These are phyloP conservation scores for Trichophyton benhamiae DNA, from an alignment of 2,329 filamentous ascomycete genomes.

Conservation along the genomic window DNA sequence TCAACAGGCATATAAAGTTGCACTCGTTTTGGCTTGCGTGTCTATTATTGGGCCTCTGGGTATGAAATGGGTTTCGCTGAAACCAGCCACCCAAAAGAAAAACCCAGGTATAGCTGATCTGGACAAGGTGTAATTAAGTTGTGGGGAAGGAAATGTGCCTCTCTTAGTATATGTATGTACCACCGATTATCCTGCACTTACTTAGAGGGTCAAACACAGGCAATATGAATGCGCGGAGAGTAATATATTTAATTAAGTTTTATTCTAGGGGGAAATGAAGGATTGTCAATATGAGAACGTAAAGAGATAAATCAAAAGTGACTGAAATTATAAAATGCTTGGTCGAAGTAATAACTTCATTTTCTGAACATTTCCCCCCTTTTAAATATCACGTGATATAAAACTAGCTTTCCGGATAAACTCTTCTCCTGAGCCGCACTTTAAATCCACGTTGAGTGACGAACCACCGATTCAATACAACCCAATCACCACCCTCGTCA, in stretches of 20 bases:
- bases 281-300: no score
- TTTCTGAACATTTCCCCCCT: no score
- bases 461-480: slow-evolving; percentile 2
- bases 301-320: no score
- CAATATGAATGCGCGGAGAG: no score
- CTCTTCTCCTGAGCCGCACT: slow-evolving; percentile 1
- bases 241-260: no score
- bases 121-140: not conserved
- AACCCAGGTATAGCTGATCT: not conserved
- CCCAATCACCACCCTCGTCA: slow-evolving; percentile 4
- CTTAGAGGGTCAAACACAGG: no score
- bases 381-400: not conserved
- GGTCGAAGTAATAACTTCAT: no score
- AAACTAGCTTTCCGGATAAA: not conserved
- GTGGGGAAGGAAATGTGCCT: not conserved
- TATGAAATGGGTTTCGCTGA: slow-evolving; percentile 22
- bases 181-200: no score
- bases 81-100: slow-evolving; percentile 4
- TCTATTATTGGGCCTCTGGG: slow-evolving; percentile 17
- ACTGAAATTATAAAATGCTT: no score
- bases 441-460: slow-evolving; percentile 5
- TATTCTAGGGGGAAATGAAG: no score
- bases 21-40: slow-evolving; percentile 18
- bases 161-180: not conserved
- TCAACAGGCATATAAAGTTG: slow-evolving; percentile 18